A percentile compares a stretch with the other conserved stretches of the same genome.
Evolutionary conservation across 2,329 filamentous ascomycete species (phyloP).

Genomic region (Trichoderma sp.): DNA sequence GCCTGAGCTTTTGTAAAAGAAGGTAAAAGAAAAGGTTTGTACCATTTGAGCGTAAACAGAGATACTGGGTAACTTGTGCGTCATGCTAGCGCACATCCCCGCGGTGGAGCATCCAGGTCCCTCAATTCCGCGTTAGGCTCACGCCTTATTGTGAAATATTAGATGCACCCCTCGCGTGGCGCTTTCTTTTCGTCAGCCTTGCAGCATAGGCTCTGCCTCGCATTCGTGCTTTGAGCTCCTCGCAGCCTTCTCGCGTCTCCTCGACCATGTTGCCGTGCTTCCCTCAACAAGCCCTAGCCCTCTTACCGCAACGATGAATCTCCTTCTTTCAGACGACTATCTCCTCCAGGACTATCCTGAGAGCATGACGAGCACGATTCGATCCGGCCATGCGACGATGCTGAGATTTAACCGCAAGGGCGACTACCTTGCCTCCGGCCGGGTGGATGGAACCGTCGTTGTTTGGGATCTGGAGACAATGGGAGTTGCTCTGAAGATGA

Average conservation of each 20-base stretch:
- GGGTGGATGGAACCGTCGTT: conserved; percentile 90
- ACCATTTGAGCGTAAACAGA: neutral
- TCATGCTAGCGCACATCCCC: conserved; percentile 29
- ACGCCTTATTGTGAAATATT: conserved; percentile 3
- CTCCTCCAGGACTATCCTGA: conserved; percentile 82
- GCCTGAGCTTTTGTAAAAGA: neutral
- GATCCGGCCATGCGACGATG: conserved; percentile 64
- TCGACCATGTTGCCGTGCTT: conserved; percentile 21
- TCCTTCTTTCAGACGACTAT: conserved; percentile 60
- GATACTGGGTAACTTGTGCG: conserved; percentile 21
- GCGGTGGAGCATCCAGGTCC: conserved; percentile 19
- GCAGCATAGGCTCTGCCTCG: conserved; percentile 24
- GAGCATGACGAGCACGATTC: conserved; percentile 80
- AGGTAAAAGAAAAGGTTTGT: conserved; percentile 7
- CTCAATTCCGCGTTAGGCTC: neutral
- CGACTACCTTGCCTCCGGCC: conserved; percentile 90
- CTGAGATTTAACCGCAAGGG: conserved; percentile 89
- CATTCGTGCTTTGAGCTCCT: conserved; percentile 7
- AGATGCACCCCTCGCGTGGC: conserved; percentile 13
- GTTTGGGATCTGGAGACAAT: conserved; percentile 98
- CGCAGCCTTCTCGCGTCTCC: conserved; percentile 20
- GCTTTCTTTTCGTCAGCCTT: conserved; percentile 32
- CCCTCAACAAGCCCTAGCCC: conserved; percentile 19
- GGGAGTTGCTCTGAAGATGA: conserved; percentile 89
- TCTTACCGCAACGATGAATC: conserved; percentile 47